Conservation (phyloP, 2,329 filamentous ascomycete genomes). For the Apiospora rasikravindrae region DNA sequence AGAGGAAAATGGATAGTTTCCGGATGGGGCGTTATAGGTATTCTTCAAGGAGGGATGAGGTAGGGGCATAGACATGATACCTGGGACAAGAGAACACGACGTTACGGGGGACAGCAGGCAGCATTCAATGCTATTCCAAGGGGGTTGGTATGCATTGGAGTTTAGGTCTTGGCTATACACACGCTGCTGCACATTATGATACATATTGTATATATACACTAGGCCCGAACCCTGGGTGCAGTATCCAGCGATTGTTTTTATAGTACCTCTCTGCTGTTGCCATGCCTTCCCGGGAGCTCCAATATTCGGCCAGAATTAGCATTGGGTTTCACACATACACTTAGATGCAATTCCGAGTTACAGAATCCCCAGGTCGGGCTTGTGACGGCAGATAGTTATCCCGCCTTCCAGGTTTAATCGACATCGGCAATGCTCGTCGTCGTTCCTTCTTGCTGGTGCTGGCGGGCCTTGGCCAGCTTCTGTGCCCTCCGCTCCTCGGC, state of each 20-base stretch:
- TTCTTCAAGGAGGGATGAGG: not conserved
- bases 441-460: not conserved
- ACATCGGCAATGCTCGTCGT: slow-evolving; percentile 19
- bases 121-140: not conserved
- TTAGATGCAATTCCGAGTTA: not conserved
- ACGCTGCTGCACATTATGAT: slow-evolving; percentile 17
- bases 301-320: not conserved
- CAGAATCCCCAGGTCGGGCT: not conserved
- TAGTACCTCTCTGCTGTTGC: not conserved
- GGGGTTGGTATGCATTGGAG: not conserved
- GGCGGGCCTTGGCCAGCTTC: slow-evolving; percentile 11
- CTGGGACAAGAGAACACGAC: not conserved
- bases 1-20: not conserved
- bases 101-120: not conserved
- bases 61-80: slow-evolving; percentile 11
- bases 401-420: slow-evolving; percentile 2
- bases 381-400: not conserved
- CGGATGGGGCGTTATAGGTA: not conserved
- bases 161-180: slow-evolving; percentile 3
- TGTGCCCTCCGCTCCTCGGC: slow-evolving; percentile 15
- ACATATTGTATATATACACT: slow-evolving; percentile 21
- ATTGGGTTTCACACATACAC: not conserved
- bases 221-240: not conserved
- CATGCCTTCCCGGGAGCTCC: not conserved
- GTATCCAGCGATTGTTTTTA: slow-evolving; percentile 10